A percentile compares a stretch with the other conserved stretches of the same genome.
Conservation (phyloP, 768 basidiomycete species). For the Suillus hirtellus region DNA sequence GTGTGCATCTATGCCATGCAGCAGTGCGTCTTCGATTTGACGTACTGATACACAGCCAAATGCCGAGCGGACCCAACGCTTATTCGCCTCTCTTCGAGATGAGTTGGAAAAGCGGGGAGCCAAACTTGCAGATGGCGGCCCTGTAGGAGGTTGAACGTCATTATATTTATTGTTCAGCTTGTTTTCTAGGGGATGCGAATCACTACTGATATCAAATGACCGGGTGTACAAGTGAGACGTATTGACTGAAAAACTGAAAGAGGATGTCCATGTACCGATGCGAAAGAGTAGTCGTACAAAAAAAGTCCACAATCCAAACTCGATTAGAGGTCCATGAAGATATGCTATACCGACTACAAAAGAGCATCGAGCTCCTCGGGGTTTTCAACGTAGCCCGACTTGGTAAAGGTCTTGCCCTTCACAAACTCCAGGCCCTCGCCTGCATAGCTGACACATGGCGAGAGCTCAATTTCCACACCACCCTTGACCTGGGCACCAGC, state of each 20-base stretch:
- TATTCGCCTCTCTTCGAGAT: conserved; percentile 80
- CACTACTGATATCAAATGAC: conserved; percentile 17
- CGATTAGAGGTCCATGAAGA: conserved; percentile 11
- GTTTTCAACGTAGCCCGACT: conserved; percentile 66
- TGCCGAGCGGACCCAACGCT: conserved; percentile 77
- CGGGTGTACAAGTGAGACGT: conserved; percentile 9
- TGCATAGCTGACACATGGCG: conserved; percentile 84
- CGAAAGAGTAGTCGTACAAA: conserved; percentile 8
- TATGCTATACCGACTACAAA: conserved; percentile 36
- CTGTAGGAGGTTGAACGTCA: conserved; percentile 43
- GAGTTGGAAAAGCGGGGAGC: conserved; percentile 73
- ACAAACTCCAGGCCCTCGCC: conserved; percentile 86
- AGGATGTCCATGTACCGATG: conserved; percentile 11
- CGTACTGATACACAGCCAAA: conserved; percentile 61
- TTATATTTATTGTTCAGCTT: conserved; percentile 10
- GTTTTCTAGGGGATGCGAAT: neutral
- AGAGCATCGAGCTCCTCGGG: conserved; percentile 74
- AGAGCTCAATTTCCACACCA: conserved; percentile 86
- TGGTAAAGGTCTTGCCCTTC: conserved; percentile 76
- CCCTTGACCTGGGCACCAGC: conserved; percentile 76
- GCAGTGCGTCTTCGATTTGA: conserved; percentile 15
- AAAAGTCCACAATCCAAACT: conserved; percentile 6
- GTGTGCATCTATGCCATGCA: conserved; percentile 27
- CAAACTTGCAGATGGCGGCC: conserved; percentile 42
- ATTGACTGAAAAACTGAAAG: conserved; percentile 8